These are phyloP conservation scores for Papiliotrema nemorosa DNA, from an alignment of 1,284 basidiomycete genomes.

Conservation along the genomic window DNA sequence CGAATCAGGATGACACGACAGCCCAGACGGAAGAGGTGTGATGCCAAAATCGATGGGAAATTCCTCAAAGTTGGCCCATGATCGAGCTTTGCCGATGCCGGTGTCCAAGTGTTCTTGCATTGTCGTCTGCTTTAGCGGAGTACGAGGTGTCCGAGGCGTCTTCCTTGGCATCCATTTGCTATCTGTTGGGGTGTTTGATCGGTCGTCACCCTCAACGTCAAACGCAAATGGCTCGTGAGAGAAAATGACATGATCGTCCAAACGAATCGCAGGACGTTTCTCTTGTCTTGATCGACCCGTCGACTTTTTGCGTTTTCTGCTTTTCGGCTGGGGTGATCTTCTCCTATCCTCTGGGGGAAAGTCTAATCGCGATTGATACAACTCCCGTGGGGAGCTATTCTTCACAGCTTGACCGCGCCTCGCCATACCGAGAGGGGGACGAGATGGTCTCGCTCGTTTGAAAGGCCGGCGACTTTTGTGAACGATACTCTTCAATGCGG, in stretches of 20 bases:
- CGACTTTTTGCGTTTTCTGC: not conserved
- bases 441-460: no score
- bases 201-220: slow-evolving; percentile 17
- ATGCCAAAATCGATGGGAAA: slow-evolving; percentile 48
- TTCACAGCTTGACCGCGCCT: slow-evolving; percentile 8
- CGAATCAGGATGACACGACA: slow-evolving; percentile 24
- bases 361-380: slow-evolving; percentile 34
- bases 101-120: slow-evolving; percentile 21
- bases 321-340: not conserved
- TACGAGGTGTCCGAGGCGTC: no score
- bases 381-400: not conserved
- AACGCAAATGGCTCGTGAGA: slow-evolving; percentile 41
- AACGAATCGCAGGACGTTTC: slow-evolving; percentile 33
- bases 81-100: slow-evolving; percentile 41
- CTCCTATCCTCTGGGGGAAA: slow-evolving; percentile 20
- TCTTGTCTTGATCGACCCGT: not conserved
- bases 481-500: not conserved
- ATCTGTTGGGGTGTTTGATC: not conserved
- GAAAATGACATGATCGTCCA: slow-evolving; percentile 42
- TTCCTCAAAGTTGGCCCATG: slow-evolving; percentile 46
- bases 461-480: not conserved
- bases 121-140: not conserved
- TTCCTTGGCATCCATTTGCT: no score
- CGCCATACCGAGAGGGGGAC: slow-evolving; percentile 24
- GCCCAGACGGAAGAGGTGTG: slow-evolving; percentile 42